phyloP scores from a whole-genome alignment of 805 yeast genomes.

The Wickerhamomyces hampshirensis region DNA sequence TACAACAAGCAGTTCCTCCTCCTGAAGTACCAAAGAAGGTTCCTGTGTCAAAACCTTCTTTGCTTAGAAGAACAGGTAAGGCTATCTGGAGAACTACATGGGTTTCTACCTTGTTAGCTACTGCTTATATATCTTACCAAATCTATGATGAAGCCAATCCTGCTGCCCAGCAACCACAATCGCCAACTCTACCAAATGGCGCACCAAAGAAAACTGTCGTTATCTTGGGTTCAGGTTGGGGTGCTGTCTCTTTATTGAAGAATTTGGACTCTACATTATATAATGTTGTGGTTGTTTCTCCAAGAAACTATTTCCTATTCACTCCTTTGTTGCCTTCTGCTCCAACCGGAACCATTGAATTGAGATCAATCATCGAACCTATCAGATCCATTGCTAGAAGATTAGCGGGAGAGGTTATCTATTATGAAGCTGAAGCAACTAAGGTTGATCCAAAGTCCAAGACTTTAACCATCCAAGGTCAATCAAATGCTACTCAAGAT shows the following conservation, averaged over 20 bases:
- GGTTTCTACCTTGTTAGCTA: slow-evolving; percentile 43
- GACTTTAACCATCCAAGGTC: slow-evolving; percentile 56
- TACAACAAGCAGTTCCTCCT: slow-evolving; percentile 8
- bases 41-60: slow-evolving; percentile 17
- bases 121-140: slow-evolving; percentile 58
- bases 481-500: slow-evolving; percentile 38
- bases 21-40: slow-evolving; percentile 7
- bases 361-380: slow-evolving; percentile 91
- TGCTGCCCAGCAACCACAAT: slow-evolving; percentile 53
- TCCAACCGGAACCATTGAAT: slow-evolving; percentile 89
- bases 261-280: slow-evolving; percentile 80
- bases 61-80: slow-evolving; percentile 20
- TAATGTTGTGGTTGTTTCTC: slow-evolving; percentile 86
- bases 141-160: slow-evolving; percentile 63
- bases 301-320: slow-evolving; percentile 91
- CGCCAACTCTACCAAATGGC: slow-evolving; percentile 45
- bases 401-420: slow-evolving; percentile 69
- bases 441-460: slow-evolving; percentile 72
- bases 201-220: slow-evolving; percentile 46
- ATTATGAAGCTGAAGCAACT: slow-evolving; percentile 88
- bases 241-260: slow-evolving; percentile 79
- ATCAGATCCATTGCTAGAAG: slow-evolving; percentile 82
- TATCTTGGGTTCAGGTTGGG: slow-evolving; percentile 92
- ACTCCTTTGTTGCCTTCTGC: slow-evolving; percentile 95
- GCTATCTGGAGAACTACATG: slow-evolving; percentile 43